A percentile compares a stretch with the other conserved stretches of the same genome.
Conservation (phyloP, 192 early-diverging fungal species). For the Backusella mclennaniae region DNA sequence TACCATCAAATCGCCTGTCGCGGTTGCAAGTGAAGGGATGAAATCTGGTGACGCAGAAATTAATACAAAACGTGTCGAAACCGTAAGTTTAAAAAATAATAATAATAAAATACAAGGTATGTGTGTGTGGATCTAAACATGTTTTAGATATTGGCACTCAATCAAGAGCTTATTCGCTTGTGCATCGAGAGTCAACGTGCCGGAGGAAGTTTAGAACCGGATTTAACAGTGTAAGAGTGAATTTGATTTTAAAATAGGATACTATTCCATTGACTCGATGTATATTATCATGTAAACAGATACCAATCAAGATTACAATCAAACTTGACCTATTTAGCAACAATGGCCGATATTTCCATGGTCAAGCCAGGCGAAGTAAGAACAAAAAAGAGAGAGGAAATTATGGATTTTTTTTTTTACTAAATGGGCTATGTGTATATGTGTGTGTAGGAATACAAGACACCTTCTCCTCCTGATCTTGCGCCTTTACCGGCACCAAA, state of each 20-base stretch:
- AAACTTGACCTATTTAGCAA: conserved; percentile 36
- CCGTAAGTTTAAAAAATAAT: conserved; percentile 8
- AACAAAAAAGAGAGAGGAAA: background rate
- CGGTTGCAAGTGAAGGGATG: background rate
- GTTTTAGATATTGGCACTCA: conserved; percentile 29
- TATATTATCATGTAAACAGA: conserved; percentile 1
- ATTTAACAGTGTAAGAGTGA: conserved; percentile 26
- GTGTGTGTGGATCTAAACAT: background rate
- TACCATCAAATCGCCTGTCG: background rate
- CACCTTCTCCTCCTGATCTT: conserved; percentile 30
- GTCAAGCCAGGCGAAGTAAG: conserved; percentile 32
- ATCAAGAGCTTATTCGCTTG: conserved; percentile 35
- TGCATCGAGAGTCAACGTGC: conserved; percentile 23
- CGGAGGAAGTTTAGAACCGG: conserved; percentile 12
- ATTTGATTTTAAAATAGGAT: background rate
- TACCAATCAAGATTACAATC: conserved; percentile 37
- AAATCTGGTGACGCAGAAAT: background rate
- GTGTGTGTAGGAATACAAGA: conserved; percentile 19
- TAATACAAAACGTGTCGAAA: conserved; percentile 29
- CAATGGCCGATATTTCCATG: conserved; percentile 35
- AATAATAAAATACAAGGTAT: background rate
- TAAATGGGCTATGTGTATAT: background rate
- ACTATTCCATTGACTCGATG: background rate
- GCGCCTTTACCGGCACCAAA: conserved; percentile 29
- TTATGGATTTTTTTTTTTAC: no score